Evolutionary conservation across 495 filamentous ascomycete genomes (phyloP), one percentile per base, ranked within the genome.

Genomic region (Stereocaulon alpinum): DNA sequence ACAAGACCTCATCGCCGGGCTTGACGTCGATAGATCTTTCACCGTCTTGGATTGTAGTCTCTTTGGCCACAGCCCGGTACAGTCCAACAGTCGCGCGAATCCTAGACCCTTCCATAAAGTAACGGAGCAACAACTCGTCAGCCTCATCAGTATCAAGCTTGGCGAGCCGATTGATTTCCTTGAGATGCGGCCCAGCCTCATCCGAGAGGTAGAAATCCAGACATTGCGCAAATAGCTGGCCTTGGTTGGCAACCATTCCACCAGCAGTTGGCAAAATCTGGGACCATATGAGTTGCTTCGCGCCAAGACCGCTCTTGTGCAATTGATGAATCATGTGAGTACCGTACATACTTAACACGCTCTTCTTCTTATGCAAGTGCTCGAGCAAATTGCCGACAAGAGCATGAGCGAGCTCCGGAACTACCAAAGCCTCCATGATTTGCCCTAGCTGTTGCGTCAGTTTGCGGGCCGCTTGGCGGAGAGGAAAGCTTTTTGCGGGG

Each of bases 141-240:
- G 77, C 69, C 55, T 78, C 73, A 1, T 68, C 64, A 3, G 73
- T 76, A 42, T 75, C 64, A 43, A 71, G 64, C 59, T 75, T 75
- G 2, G 74, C 80, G 30, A 86, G 69, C 1, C 72, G 72, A 48
- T 84, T 72, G 37, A 89, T 77, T 18, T 82, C 79, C 5, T 77
- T 72, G 12, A 85, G 65, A 65, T 87, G 77, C 32, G 70, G 57
- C 0, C 71, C 67, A 30, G 80, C 80, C 2, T 77, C 72, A 17
- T 71, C 69, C 0, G 78, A 79, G n/a, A 90, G 74, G 70, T 88
- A 92, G 66, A 84, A 91, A 66, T 92, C 88, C 9, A 90, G 74
- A 5, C 82, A 80, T 67, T 88, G 85, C 5, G 83, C 79, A 56
- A 91, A 83, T n/a, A 86, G 71, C 65, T 87, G 84, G 0, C 76